Percentiles rank a stretch among this genome's conserved stretches.
These are phyloP conservation scores for Aureobasidium mangrovei DNA, from an alignment of 2,329 filamentous ascomycete species.

Conservation along the genomic window DNA sequence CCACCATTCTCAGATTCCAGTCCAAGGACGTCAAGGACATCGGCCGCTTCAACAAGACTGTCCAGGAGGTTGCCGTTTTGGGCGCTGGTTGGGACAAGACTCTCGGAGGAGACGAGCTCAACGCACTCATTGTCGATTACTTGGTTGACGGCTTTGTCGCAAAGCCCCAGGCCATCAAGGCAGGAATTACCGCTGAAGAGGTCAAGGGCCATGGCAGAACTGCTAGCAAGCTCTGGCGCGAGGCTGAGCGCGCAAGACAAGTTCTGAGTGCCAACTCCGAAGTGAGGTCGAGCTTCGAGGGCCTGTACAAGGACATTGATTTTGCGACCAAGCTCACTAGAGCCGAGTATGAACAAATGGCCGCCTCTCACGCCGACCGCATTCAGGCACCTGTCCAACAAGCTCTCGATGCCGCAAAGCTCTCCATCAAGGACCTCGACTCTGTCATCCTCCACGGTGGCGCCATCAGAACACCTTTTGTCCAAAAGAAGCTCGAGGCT, in stretches of 20 bases:
- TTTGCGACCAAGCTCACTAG: conserved; percentile 86
- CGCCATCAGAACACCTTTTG: conserved; percentile 81
- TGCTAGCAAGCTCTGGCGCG: conserved; percentile 84
- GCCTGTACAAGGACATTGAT: conserved; percentile 81
- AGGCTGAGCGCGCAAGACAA: conserved; percentile 78
- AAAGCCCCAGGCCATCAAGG: conserved; percentile 53
- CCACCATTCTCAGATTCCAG: conserved; percentile 83
- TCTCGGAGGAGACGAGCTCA: conserved; percentile 82
- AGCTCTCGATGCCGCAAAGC: conserved; percentile 63
- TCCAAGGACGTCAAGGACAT: conserved; percentile 81
- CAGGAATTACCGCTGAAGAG: conserved; percentile 51
- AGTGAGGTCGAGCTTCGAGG: conserved; percentile 72
- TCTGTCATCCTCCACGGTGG: conserved; percentile 92
- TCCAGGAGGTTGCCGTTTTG: conserved; percentile 88
- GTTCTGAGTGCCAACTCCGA: conserved; percentile 89
- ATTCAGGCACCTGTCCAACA: conserved; percentile 61
- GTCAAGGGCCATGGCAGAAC: conserved; percentile 72
- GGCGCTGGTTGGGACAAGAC: conserved; percentile 82
- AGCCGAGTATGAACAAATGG: conserved; percentile 70
- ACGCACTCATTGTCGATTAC: conserved; percentile 78
- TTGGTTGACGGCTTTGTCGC: conserved; percentile 74
- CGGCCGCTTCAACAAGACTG: conserved; percentile 88
- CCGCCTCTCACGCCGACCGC: conserved; percentile 57
- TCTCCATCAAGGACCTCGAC: conserved; percentile 68
- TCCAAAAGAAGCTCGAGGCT: conserved; percentile 79